Percentiles rank a stretch among this genome's conserved stretches.
phyloP scores from a whole-genome alignment of 2,329 filamentous ascomycete species.

The Eutypa lata region DNA sequence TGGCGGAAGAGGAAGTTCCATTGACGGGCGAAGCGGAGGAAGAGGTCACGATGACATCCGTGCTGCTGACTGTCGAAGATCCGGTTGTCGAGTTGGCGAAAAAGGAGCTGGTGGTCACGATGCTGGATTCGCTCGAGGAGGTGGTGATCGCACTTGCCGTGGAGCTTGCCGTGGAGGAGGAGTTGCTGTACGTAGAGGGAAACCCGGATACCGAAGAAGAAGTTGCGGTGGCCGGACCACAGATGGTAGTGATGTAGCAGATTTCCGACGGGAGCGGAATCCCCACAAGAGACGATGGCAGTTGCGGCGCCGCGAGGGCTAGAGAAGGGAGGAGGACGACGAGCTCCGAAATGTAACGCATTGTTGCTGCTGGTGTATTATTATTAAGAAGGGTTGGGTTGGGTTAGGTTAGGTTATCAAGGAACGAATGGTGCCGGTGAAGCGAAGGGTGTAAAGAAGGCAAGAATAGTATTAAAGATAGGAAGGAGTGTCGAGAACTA shows the following conservation, averaged over 20 bases:
- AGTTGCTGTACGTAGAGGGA: not conserved
- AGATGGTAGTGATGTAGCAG: not conserved
- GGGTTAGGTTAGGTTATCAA: not conserved
- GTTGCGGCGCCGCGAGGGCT: not conserved
- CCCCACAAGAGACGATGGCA: not conserved
- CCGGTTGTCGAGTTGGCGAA: too few species aligned
- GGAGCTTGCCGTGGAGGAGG: not conserved
- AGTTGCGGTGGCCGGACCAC: not conserved
- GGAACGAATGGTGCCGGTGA: not conserved
- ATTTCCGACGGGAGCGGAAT: not conserved
- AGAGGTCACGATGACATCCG: too few species aligned
- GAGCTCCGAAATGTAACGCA: not conserved
- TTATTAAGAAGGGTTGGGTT: not conserved
- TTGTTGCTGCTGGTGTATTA: not conserved
- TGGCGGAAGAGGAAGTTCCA: not conserved
- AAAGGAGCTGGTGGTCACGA: too few species aligned
- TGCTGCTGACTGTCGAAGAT: too few species aligned
- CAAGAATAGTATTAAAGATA: not conserved
- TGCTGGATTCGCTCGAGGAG: too few species aligned
- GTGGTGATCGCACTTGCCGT: too few species aligned
- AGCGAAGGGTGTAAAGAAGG: not conserved
- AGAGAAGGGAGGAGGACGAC: not conserved
- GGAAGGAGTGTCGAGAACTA: not conserved
- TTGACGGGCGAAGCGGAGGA: not conserved
- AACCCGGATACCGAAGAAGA: too few species aligned